Evolutionary conservation across 2,329 filamentous ascomycete species (phyloP).

Genomic region (Chrysoporthe puriensis): DNA sequence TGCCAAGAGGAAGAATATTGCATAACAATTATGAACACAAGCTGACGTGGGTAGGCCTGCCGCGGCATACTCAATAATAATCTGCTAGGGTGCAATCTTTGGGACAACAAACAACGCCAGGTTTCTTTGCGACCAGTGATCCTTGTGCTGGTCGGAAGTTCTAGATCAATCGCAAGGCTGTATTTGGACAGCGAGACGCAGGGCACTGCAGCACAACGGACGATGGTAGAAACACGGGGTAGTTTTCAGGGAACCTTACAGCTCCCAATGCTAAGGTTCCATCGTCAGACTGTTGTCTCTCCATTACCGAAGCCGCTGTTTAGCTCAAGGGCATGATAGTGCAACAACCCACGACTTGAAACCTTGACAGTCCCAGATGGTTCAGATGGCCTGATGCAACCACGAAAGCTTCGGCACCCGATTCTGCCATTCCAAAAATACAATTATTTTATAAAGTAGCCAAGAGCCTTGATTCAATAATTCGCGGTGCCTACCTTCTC

Average conservation of each 20-base stretch:
- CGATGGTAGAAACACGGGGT: constrained; percentile 10
- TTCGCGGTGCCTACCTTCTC: not conserved
- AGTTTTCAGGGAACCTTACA: not conserved
- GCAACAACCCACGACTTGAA: constrained; percentile 17
- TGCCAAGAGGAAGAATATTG: no score
- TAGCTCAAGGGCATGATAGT: not conserved
- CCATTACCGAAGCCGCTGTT: not conserved
- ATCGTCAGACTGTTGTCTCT: not conserved
- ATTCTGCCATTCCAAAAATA: not conserved
- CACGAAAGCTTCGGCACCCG: constrained; percentile 13
- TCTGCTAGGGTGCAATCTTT: not conserved
- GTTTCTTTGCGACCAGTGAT: not conserved
- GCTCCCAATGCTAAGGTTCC: not conserved
- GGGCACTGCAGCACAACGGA: constrained; percentile 1
- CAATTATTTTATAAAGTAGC: not conserved
- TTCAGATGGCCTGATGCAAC: constrained; percentile 22
- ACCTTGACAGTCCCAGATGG: constrained; percentile 22
- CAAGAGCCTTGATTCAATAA: constrained; percentile 3
- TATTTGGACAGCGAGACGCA: not conserved
- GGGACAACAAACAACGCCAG: not conserved
- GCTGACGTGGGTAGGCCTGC: not conserved
- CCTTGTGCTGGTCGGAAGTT: not conserved
- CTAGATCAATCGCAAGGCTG: not conserved
- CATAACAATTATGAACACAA: not conserved
- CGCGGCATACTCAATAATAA: not conserved